These are phyloP conservation scores for Gliomastix tumulicola DNA, from an alignment of 2,329 filamentous ascomycete species.

Conservation along the genomic window DNA sequence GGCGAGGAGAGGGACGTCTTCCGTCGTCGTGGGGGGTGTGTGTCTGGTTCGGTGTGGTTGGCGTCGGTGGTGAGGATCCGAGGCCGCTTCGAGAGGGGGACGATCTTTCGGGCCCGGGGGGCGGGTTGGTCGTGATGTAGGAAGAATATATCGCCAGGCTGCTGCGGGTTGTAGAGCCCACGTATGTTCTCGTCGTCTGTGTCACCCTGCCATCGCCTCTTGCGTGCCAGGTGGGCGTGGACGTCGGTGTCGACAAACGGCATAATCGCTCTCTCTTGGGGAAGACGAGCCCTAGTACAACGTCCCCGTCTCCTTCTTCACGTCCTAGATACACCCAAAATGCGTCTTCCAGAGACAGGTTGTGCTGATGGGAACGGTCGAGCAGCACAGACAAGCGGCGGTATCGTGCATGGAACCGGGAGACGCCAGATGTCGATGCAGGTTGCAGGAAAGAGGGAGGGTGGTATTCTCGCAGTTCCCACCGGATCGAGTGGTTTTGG, in stretches of 20 bases:
- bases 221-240: constrained; percentile 16
- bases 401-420: too few relatives aligned
- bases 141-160: constrained; percentile 16
- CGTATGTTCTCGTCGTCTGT: constrained; percentile 11
- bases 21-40: neutral
- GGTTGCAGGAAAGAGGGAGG: too few relatives aligned
- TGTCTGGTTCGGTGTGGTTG: constrained; percentile 9
- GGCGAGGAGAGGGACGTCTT: constrained; percentile 2
- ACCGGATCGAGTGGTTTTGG: too few relatives aligned
- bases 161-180: constrained; percentile 14
- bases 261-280: too few relatives aligned
- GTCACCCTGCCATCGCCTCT: constrained; percentile 23
- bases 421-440: too few relatives aligned
- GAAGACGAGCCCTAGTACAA: too few relatives aligned
- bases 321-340: too few relatives aligned
- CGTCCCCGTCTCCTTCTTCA: too few relatives aligned
- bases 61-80: constrained; percentile 8
- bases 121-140: constrained; percentile 14
- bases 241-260: constrained; percentile 21
- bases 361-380: too few relatives aligned
- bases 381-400: too few relatives aligned
- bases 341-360: too few relatives aligned
- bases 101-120: constrained; percentile 16
- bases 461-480: too few relatives aligned
- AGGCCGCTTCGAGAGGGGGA: constrained; percentile 20